Conservation (phyloP, 805 yeast genomes). For the Cyberlindnera suaveolens region DNA sequence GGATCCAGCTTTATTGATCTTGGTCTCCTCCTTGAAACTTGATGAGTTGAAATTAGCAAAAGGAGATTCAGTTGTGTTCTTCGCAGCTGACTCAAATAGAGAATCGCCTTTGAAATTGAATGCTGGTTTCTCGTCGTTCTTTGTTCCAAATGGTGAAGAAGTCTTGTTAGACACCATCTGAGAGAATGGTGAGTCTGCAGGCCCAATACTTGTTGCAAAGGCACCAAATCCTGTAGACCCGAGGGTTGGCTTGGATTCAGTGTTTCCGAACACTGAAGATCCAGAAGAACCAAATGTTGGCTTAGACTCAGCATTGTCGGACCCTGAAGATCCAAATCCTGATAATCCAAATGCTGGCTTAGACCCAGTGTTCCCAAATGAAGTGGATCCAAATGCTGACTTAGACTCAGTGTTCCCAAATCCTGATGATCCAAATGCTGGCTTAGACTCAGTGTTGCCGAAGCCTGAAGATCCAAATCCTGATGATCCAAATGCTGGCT, state of each 20-base stretch:
- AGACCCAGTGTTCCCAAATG: conserved; percentile 13
- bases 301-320: not conserved
- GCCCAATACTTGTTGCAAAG: not conserved
- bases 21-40: too few relatives aligned
- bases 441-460: conserved; percentile 18
- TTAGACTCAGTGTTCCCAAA: conserved; percentile 7
- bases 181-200: conserved; percentile 9
- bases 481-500: conserved; percentile 2
- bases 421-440: conserved; percentile 8
- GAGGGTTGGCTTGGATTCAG: conserved; percentile 16
- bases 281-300: conserved; percentile 15
- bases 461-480: conserved; percentile 14
- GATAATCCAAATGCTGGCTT: conserved; percentile 9
- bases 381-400: conserved; percentile 8
- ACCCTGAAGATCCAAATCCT: conserved; percentile 16
- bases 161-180: not conserved
- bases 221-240: conserved; percentile 22
- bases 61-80: conserved; percentile 10
- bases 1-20: too few relatives aligned
- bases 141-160: conserved; percentile 1
- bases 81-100: conserved; percentile 5
- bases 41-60: conserved; percentile 11
- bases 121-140: not conserved
- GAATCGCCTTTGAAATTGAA: conserved; percentile 1
- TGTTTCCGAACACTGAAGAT: conserved; percentile 3